Evolutionary conservation across 2,329 filamentous ascomycete genomes (phyloP).

Genomic region (Epicoccum sorghinum): DNA sequence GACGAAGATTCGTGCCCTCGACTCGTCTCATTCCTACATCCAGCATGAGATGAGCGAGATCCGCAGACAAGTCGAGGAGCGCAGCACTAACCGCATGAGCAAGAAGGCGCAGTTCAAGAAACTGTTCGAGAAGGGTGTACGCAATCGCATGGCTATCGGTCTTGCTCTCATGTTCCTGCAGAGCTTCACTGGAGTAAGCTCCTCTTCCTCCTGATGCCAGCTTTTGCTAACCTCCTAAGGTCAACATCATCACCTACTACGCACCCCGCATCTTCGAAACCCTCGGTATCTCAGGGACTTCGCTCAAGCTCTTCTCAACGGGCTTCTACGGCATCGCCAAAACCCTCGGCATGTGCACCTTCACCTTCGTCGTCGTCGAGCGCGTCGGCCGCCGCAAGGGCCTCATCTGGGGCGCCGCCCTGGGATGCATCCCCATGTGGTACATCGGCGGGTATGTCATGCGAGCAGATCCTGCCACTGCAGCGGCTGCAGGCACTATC

Average conservation of each 20-base stretch:
- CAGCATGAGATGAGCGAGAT: constrained; percentile 59
- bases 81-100: constrained; percentile 36
- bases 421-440: constrained; percentile 58
- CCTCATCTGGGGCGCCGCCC: constrained; percentile 56
- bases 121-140: constrained; percentile 47
- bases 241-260: constrained; percentile 48
- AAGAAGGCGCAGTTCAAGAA: constrained; percentile 43
- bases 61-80: constrained; percentile 42
- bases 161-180: constrained; percentile 48
- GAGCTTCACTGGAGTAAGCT: constrained; percentile 41
- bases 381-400: constrained; percentile 49
- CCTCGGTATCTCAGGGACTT: constrained; percentile 54
- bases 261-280: constrained; percentile 48
- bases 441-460: constrained; percentile 62
- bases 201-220: neutral
- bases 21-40: constrained; percentile 51
- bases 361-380: constrained; percentile 49
- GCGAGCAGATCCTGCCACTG: constrained; percentile 56
- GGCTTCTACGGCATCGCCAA: constrained; percentile 57
- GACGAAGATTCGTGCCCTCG: constrained; percentile 54
- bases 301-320: constrained; percentile 54
- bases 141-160: constrained; percentile 48
- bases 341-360: constrained; percentile 50
- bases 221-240: constrained; percentile 20
- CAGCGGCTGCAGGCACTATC: constrained; percentile 51